Percentiles rank a stretch among this genome's conserved stretches.
These are phyloP conservation scores for Dryas octopetala DNA, from an alignment of 306 rosid genomes.

Conservation along the genomic window DNA sequence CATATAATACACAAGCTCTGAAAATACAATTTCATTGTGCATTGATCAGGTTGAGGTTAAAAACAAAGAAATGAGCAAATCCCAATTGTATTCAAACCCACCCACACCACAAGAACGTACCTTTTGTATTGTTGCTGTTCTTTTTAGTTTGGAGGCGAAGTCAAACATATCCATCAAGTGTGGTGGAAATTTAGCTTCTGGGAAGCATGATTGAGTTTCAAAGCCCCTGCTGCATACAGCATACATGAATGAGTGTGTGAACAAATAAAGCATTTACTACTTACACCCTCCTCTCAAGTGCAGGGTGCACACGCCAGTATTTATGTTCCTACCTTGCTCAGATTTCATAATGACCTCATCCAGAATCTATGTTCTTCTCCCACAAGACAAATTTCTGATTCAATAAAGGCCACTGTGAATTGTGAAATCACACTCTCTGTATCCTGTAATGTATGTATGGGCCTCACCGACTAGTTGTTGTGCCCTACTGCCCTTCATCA, in stretches of 20 bases:
- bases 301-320: slow-evolving; percentile 54
- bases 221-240: slow-evolving; percentile 23
- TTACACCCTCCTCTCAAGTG: slow-evolving; percentile 29
- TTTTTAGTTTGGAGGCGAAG: slow-evolving; percentile 29
- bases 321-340: slow-evolving; percentile 33
- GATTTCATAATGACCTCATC: slow-evolving; percentile 59
- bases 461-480: too few species aligned
- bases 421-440: too few species aligned
- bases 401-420: too few species aligned
- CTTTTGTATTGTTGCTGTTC: slow-evolving; percentile 51
- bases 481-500: too few species aligned
- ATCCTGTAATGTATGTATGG: too few species aligned
- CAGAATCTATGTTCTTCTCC: slow-evolving; percentile 58
- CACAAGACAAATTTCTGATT: slow-evolving; percentile 36
- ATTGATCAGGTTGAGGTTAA: neutral
- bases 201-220: slow-evolving; percentile 52
- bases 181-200: slow-evolving; percentile 36
- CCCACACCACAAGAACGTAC: slow-evolving; percentile 25
- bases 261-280: slow-evolving; percentile 65
- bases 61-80: neutral
- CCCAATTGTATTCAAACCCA: neutral
- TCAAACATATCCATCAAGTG: slow-evolving; percentile 52
- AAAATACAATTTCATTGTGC: too few species aligned
- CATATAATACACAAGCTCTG: too few species aligned
- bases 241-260: slow-evolving; percentile 38